Evolutionary conservation across 768 basidiomycete species (phyloP).

Genomic region (Pleurotus eryngii): DNA sequence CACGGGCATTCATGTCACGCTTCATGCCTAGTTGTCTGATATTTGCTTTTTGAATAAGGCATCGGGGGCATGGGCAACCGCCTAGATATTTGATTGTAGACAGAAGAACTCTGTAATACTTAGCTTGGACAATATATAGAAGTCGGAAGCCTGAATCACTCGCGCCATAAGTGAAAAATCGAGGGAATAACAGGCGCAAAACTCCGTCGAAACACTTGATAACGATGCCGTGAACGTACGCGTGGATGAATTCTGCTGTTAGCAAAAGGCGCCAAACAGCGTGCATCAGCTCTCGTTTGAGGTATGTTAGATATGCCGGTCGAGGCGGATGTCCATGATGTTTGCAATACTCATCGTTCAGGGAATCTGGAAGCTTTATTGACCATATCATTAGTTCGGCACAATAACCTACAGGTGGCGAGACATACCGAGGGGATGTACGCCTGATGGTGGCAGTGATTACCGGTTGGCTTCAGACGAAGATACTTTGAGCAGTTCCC

Average conservation of each 20-base stretch:
- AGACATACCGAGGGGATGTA: slow-evolving; percentile 28
- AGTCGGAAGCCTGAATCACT: no score
- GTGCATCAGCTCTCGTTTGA: slow-evolving; percentile 25
- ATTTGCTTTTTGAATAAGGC: slow-evolving; percentile 1
- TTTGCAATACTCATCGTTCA: slow-evolving; percentile 18
- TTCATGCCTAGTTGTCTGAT: slow-evolving; percentile 3
- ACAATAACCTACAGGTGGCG: neutral
- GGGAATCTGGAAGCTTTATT: slow-evolving; percentile 19
- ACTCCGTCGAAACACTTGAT: slow-evolving; percentile 23
- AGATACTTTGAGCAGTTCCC: slow-evolving; percentile 33
- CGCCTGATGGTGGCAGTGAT: slow-evolving; percentile 26
- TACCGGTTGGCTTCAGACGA: slow-evolving; percentile 14
- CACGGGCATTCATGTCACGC: neutral
- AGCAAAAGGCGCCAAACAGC: slow-evolving; percentile 21
- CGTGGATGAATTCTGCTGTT: slow-evolving; percentile 20
- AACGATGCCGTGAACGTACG: slow-evolving; percentile 21
- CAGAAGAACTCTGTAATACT: slow-evolving; percentile 15
- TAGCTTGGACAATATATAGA: neutral
- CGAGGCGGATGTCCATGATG: slow-evolving; percentile 7
- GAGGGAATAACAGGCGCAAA: slow-evolving; percentile 17
- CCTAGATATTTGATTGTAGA: slow-evolving; percentile 16
- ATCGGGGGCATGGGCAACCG: slow-evolving; percentile 19
- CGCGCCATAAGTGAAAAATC: slow-evolving; percentile 26
- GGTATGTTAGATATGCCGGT: slow-evolving; percentile 17
- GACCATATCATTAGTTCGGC: neutral